Evolutionary conservation across 2,329 filamentous ascomycete species (phyloP), one percentile per base, ranked within the genome.

Genomic region (Chaetomium sp.): DNA sequence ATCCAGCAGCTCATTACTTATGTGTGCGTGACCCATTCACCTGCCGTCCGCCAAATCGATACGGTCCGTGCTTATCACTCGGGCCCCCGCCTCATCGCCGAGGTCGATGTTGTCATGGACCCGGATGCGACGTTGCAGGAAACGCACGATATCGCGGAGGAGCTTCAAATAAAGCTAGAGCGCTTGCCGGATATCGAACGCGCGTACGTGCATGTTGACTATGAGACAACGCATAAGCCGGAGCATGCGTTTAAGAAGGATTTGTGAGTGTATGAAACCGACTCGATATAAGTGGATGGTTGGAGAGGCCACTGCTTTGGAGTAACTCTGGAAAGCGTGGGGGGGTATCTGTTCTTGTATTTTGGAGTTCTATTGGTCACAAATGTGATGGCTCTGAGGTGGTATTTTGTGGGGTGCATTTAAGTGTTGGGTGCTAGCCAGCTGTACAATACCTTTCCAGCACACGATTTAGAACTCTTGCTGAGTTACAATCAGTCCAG

Each of bases 51-150:
- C 54, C 88, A 89, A 65, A 95, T 99, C 69, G 94, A 99, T 71
- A 99, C 94, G 1, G 94, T 97, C 3, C 84, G 94, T 51, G 90
- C 91, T 0, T 97, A 96, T 73, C 91, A 96, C 72, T 89, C 86
- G 6, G 92, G 92, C 0, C 84, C 91, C 0, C 81, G 92, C 19
- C 81, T 96, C 46, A 91, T 97, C 62, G 91, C 95, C 63, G 94
- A 99, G 76, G 90, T 97, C 40, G 94, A 99, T 68, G 85, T 97
- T 54, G 92, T 97, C 66, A 96, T 97, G 90, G 84, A 91, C 63
- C 82, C 86, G 0, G 76, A 82, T 1, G 81, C 85, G 53, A 82
- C 84, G 1, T 79, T 99, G 12, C 79, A 81, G 59, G 85, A 85
- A 52, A 94, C 91, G 0, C 94, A 99, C 70, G 94, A 99, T 67